Conservation (phyloP, 2,329 filamentous ascomycete species). For the Orbilia brochopaga region DNA sequence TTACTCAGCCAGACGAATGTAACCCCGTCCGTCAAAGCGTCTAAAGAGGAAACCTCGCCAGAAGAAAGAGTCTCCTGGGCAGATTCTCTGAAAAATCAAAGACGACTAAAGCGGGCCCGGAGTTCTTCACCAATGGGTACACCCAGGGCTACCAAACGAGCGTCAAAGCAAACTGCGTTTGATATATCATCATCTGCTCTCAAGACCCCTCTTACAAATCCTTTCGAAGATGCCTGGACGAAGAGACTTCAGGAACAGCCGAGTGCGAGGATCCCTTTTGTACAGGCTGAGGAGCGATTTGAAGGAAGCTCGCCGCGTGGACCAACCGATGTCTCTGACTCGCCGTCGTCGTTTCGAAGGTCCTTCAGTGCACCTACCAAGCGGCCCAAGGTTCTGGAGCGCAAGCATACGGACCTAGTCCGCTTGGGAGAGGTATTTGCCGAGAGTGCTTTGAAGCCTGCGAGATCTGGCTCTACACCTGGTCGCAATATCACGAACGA, state of each 20-base stretch:
- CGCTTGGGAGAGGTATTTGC: conserved; percentile 64
- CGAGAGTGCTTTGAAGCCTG: conserved; percentile 66
- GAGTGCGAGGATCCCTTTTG: conserved; percentile 12
- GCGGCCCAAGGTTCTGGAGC: conserved; percentile 24
- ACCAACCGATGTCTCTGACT: conserved; percentile 24
- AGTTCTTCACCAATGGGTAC: conserved; percentile 77
- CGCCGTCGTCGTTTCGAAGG: conserved; percentile 52
- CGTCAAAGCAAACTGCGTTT: conserved; percentile 67
- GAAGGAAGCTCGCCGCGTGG: conserved; percentile 44
- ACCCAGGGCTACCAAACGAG: conserved; percentile 62
- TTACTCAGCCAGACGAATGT: conserved; percentile 36
- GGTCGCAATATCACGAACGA: conserved; percentile 36
- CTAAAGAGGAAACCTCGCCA: conserved; percentile 60
- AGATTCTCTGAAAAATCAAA: conserved; percentile 48
- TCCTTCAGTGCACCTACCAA: conserved; percentile 53
- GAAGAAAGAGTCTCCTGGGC: conserved; percentile 70
- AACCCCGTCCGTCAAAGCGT: conserved; percentile 32
- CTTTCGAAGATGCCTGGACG: conserved; percentile 77
- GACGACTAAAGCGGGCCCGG: conserved; percentile 68
- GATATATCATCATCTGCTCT: conserved; percentile 61
- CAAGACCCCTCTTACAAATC: conserved; percentile 72
- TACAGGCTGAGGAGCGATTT: conserved; percentile 35
- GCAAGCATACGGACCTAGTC: conserved; percentile 5
- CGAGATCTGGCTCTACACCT: conserved; percentile 24
- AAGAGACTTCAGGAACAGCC: conserved; percentile 57